A percentile compares a stretch with the other conserved stretches of the same genome.
Conservation (phyloP, 2,329 filamentous ascomycete genomes). For the Colletotrichum gigasporum region DNA sequence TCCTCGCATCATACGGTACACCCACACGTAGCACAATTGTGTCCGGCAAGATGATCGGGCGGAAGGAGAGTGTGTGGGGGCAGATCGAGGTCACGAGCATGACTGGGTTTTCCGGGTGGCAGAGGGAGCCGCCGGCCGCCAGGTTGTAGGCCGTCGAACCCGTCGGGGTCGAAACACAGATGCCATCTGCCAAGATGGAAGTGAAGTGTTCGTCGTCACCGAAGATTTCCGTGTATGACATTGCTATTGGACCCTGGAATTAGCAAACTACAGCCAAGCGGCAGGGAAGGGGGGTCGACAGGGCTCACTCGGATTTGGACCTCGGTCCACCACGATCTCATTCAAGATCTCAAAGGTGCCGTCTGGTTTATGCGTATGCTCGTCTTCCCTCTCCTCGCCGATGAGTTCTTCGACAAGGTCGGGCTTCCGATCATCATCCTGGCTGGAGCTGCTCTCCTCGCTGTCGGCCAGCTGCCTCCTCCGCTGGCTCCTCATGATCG, state of each 20-base stretch:
- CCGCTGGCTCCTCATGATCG: slow-evolving; percentile 83
- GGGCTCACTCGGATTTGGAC: slow-evolving; percentile 85
- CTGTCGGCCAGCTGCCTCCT: slow-evolving; percentile 44
- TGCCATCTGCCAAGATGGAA: slow-evolving; percentile 89
- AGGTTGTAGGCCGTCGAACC: slow-evolving; percentile 90
- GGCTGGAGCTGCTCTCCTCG: slow-evolving; percentile 37
- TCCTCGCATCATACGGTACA: slow-evolving; percentile 92
- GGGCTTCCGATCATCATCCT: slow-evolving; percentile 53
- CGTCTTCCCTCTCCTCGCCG: slow-evolving; percentile 84
- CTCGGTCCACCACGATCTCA: slow-evolving; percentile 94
- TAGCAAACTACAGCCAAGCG: background rate
- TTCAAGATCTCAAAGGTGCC: slow-evolving; percentile 91
- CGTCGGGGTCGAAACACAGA: slow-evolving; percentile 94
- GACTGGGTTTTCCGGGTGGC: slow-evolving; percentile 95
- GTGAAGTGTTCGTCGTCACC: slow-evolving; percentile 97
- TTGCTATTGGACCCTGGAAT: slow-evolving; percentile 62
- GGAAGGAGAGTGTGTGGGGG: slow-evolving; percentile 92
- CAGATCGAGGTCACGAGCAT: slow-evolving; percentile 95
- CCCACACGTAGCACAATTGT: slow-evolving; percentile 93
- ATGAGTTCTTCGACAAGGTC: slow-evolving; percentile 92
- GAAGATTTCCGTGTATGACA: slow-evolving; percentile 92
- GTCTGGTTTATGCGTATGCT: slow-evolving; percentile 85
- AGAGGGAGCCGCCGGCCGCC: slow-evolving; percentile 92
- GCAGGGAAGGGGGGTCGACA: background rate
- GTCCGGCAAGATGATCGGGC: slow-evolving; percentile 95